A percentile compares a stretch with the other conserved stretches of the same genome.
Conservation (phyloP, 2,329 filamentous ascomycete species). For the Aureobasidium melanogenum region DNA sequence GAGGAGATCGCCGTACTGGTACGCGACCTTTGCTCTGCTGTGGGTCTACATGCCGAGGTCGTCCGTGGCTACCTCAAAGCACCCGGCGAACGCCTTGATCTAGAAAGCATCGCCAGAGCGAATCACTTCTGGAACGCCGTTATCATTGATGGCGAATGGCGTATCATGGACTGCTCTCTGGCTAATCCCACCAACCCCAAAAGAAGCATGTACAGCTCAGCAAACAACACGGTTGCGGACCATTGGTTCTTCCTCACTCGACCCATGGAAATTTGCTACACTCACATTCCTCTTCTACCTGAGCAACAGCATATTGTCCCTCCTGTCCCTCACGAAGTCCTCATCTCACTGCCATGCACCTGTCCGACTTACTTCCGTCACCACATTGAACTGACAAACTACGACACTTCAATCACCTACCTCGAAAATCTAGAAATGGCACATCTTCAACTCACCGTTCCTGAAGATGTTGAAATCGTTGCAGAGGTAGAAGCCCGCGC, state of each 20-base stretch:
- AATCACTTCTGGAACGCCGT: slow-evolving; percentile 99
- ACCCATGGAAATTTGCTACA: slow-evolving; percentile 87
- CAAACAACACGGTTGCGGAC: slow-evolving; percentile 62
- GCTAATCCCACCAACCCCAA: slow-evolving; percentile 85
- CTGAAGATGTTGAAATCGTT: slow-evolving; percentile 80
- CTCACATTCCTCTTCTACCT: slow-evolving; percentile 80
- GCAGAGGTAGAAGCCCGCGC: slow-evolving; percentile 83
- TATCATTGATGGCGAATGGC: slow-evolving; percentile 88
- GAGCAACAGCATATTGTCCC: slow-evolving; percentile 91
- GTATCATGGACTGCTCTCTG: slow-evolving; percentile 88
- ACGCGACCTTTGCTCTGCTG: slow-evolving; percentile 84
- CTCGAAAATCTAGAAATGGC: slow-evolving; percentile 91
- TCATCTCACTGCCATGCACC: slow-evolving; percentile 77
- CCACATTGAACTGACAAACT: slow-evolving; percentile 69
- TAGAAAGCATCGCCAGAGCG: slow-evolving; percentile 71
- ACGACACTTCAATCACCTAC: slow-evolving; percentile 76
- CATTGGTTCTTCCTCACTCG: slow-evolving; percentile 88
- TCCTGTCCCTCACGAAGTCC: slow-evolving; percentile 71
- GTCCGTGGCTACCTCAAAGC: slow-evolving; percentile 84
- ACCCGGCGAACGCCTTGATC: slow-evolving; percentile 74
- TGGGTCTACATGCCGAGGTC: slow-evolving; percentile 79
- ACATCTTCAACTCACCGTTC: slow-evolving; percentile 80
- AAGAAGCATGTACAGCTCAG: slow-evolving; percentile 66
- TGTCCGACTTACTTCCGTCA: slow-evolving; percentile 86
- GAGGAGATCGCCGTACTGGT: slow-evolving; percentile 86